Base-by-base conservation (phyloP, 1,284 basidiomycete species). In the Ustilago trichophora region DNA sequence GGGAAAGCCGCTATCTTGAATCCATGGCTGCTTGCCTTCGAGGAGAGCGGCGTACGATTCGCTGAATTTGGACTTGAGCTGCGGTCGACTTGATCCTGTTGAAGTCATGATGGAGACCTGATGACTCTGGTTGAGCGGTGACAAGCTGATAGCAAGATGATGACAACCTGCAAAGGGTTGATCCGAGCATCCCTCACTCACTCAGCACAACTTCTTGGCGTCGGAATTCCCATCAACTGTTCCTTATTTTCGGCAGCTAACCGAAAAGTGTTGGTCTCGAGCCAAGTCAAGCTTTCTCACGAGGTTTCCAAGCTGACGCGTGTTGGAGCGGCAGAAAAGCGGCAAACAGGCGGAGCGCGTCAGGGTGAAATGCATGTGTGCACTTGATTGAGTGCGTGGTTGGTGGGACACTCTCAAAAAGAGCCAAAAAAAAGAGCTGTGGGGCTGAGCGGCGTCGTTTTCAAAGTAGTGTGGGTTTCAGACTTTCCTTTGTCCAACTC, bases 1-100 rank as follows among this genome's bases (percentile, higher is more conserved):
- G 24, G 38, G 15, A 5, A 43, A 38, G 36, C 33, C 26, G 26
- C 13, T 32, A 21, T 43, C 31, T 25, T 52, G 45, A 16, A 43
- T 31, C 76, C 75, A 78, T 13, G 76, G 75, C 32, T 74, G 75
- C 38, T 70, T 55, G 19, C 76, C 76, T 18, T 67, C 34, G 13
- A 77, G 62, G 15, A 78, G 60, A 8, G 58, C 49, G 15, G 62
- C 51, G 52, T 75, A 75, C 21, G 59, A 68, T 12, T 63, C 70
- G 48, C 59, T 64, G 56, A 78, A 77, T 38, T 76, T 76, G 44
- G 71, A 60, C 41, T 57, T 55, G 36, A 71, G 60, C 49, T 47
- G 64, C 35, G 68, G 68, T 31, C 68, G 49, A 21, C 50, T 45
- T 33, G 57, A 37, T 19, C 44, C 51, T 31, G 50, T 48, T 16